phyloP scores from a whole-genome alignment of 2,329 filamentous ascomycete genomes.

The Xylariaceae sp. region DNA sequence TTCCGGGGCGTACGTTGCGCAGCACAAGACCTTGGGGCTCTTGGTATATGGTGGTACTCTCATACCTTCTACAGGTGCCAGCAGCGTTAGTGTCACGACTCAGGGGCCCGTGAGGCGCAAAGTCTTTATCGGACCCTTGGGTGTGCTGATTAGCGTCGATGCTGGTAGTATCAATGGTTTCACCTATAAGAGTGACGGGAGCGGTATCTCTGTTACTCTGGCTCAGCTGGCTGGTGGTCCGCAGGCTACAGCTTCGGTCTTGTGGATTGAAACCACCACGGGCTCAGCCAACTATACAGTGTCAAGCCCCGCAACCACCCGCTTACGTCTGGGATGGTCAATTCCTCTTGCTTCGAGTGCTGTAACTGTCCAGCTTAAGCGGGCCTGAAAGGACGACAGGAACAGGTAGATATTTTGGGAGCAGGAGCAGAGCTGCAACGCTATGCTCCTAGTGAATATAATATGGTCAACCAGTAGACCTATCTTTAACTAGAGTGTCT shows the following conservation, averaged over 20 bases:
- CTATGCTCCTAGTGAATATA: too few species aligned
- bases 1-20: slow-evolving; percentile 55
- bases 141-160: slow-evolving; percentile 49
- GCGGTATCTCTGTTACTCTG: slow-evolving; percentile 39
- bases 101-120: slow-evolving; percentile 54
- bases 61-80: slow-evolving; percentile 25
- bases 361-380: slow-evolving; percentile 32
- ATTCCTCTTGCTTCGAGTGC: slow-evolving; percentile 35
- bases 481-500: not conserved
- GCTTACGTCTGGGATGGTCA: slow-evolving; percentile 38
- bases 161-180: slow-evolving; percentile 51
- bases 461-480: not conserved
- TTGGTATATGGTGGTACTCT: slow-evolving; percentile 56
- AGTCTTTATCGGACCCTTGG: slow-evolving; percentile 55
- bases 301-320: slow-evolving; percentile 26
- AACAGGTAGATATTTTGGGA: not conserved
- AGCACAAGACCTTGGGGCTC: slow-evolving; percentile 52
- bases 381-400: not conserved
- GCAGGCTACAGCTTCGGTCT: slow-evolving; percentile 36
- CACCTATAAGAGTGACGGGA: slow-evolving; percentile 38
- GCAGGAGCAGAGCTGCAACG: too few species aligned
- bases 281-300: slow-evolving; percentile 34
- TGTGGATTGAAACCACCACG: slow-evolving; percentile 46
- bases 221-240: slow-evolving; percentile 39
- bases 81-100: slow-evolving; percentile 45